These are phyloP conservation scores for Tuber brumale DNA, from an alignment of 495 filamentous ascomycete genomes.

Conservation along the genomic window DNA sequence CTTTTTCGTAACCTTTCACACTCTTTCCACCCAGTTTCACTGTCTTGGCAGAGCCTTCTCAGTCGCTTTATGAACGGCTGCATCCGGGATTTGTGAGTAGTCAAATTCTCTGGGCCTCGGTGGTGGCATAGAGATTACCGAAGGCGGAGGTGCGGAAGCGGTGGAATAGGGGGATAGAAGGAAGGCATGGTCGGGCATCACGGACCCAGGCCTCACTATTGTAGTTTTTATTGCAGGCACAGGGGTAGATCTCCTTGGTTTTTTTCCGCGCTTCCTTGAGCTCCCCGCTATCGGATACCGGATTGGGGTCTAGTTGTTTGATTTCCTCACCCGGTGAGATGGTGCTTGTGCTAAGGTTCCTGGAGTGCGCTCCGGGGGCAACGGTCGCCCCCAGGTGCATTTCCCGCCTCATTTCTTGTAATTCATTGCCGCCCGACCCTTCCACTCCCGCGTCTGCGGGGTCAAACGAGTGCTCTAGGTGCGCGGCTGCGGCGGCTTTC, in stretches of 20 bases:
- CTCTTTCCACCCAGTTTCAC: constrained; percentile 56
- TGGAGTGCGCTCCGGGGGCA: not conserved
- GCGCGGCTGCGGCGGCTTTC: constrained; percentile 15
- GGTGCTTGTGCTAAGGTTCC: constrained; percentile 15
- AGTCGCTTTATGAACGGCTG: constrained; percentile 53
- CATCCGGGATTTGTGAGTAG: constrained; percentile 18
- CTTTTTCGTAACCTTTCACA: constrained; percentile 58
- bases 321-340: constrained; percentile 13
- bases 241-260: not conserved
- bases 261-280: not conserved
- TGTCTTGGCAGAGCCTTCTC: constrained; percentile 52
- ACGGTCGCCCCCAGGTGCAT: not conserved
- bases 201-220: not conserved
- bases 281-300: constrained; percentile 21
- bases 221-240: not conserved
- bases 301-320: not conserved
- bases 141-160: constrained; percentile 15
- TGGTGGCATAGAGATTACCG: constrained; percentile 44
- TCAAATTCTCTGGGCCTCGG: constrained; percentile 41
- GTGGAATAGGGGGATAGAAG: not conserved
- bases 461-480: constrained; percentile 2
- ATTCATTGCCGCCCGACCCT: too few species aligned
- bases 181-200: not conserved
- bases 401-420: not conserved
- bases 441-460: not conserved